Evolutionary conservation across 1,139 yeast genomes (phyloP), one percentile per base, ranked within the genome.

Genomic region (Hansenula anomala): DNA sequence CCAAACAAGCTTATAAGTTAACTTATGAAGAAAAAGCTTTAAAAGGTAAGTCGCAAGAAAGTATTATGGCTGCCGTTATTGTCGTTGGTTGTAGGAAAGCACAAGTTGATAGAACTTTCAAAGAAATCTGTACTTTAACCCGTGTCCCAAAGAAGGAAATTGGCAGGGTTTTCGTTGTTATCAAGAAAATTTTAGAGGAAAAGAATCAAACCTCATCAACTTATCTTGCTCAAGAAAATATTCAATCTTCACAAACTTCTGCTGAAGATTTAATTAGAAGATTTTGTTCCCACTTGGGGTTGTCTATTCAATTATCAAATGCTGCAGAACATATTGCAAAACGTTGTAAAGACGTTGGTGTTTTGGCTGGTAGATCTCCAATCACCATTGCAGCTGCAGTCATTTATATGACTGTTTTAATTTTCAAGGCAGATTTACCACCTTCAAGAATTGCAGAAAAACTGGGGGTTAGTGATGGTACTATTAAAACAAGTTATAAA

Each of bases 341-440:
- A 59, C 75, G 81, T 47, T 88, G 95, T 54, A 87, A 88, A 56
- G 96, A 86, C 43, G 84, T 84, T 44, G 97, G 97, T 39, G 95
- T 94, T 23, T 72, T 92, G 56, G 97, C 96, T 9, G 98, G 98
- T 54, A 78, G 97, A 52, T 88, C 97, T 1, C 98, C 98, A 25
- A 90, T 92, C 37, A 92, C 98, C 28, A 88, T 92, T 55, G 97
- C 98, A 0, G 97, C 97, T 8, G 95, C 97, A 0, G 96, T 95
- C 4, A 92, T 92, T 38, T 92, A 90, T 64, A 83, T 92, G 86
- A 89, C 97, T 5, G 85, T 94, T 6, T 68, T 86, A 14, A 67
- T 92, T 19, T 90, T 90, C 61, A 87, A 87, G 28, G 80, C 74
- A 6, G 82, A 79, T 43, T 61, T 62, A 48, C 37, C 86, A 9